phyloP scores from a whole-genome alignment of 495 filamentous ascomycete species.

The Aspergillus nidulans region DNA sequence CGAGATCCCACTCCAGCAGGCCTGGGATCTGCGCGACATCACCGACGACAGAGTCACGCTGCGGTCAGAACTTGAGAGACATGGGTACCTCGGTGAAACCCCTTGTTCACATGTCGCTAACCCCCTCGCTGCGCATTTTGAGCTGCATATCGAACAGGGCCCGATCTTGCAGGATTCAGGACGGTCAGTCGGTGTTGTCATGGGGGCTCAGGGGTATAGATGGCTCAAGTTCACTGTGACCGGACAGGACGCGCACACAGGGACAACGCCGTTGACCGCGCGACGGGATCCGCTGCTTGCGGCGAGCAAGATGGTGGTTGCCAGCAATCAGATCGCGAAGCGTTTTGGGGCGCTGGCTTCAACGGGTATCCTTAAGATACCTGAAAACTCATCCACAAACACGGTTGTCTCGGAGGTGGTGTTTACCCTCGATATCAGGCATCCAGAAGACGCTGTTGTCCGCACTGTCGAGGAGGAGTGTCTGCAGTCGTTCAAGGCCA shows the following conservation, averaged over 20 bases:
- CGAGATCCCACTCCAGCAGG: slow-evolving; percentile 26
- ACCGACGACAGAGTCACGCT: slow-evolving; percentile 49
- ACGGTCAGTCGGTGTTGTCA: slow-evolving; percentile 61
- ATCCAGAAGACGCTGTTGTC: slow-evolving; percentile 52
- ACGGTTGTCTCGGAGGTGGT: slow-evolving; percentile 63
- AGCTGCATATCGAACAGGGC: slow-evolving; percentile 78
- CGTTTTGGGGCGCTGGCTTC: slow-evolving; percentile 51
- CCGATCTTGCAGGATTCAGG: slow-evolving; percentile 56
- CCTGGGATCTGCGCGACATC: slow-evolving; percentile 54
- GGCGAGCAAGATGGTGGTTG: slow-evolving; percentile 60
- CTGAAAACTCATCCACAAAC: slow-evolving; percentile 55
- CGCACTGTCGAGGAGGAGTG: slow-evolving; percentile 45
- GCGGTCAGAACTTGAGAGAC: slow-evolving; percentile 53
- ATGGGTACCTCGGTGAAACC: slow-evolving; percentile 60
- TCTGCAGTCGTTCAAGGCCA: slow-evolving; percentile 41
- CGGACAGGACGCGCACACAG: slow-evolving; percentile 66
- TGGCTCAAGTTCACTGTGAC: slow-evolving; percentile 60
- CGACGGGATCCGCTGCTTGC: slow-evolving; percentile 58
- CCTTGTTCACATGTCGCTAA: slow-evolving; percentile 21
- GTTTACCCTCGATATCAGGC: slow-evolving; percentile 67
- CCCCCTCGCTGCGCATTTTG: slow-evolving; percentile 67
- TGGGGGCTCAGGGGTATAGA: slow-evolving; percentile 56
- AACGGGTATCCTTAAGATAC: slow-evolving; percentile 59
- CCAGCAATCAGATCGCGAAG: slow-evolving; percentile 57
- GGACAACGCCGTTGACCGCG: slow-evolving; percentile 58